Percentiles rank a stretch among this genome's conserved stretches.
Conservation (phyloP, 2,329 filamentous ascomycete genomes). For the Fusarium sp. region DNA sequence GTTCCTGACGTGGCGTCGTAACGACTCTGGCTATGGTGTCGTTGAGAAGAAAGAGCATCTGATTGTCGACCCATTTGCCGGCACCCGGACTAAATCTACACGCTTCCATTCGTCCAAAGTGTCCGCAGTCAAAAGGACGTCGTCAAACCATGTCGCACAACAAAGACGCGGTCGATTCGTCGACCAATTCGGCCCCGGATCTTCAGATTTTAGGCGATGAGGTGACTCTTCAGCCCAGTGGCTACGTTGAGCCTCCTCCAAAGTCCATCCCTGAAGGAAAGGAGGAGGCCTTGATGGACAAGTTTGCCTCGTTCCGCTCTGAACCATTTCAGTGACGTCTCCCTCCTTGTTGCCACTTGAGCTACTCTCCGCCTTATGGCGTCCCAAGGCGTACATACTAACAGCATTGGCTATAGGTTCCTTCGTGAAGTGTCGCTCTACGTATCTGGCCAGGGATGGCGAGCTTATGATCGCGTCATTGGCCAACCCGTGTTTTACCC, state of each 20-base stretch:
- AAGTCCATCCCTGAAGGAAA: constrained; percentile 61
- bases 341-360: not conserved
- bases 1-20: constrained; percentile 21
- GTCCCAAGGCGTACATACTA: not conserved
- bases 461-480: constrained; percentile 89
- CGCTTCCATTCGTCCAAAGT: constrained; percentile 18
- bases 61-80: constrained; percentile 30
- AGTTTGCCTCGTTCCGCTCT: constrained; percentile 87
- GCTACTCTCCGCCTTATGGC: not conserved
- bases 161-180: constrained; percentile 47
- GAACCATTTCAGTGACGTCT: constrained; percentile 69
- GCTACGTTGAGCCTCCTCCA: constrained; percentile 66
- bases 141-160: constrained; percentile 47
- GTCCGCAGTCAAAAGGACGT: constrained; percentile 5
- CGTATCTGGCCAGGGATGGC: constrained; percentile 94
- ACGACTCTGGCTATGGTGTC: constrained; percentile 36
- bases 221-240: constrained; percentile 80
- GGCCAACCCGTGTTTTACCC: constrained; percentile 94
- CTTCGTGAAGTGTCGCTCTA: constrained; percentile 94
- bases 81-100: constrained; percentile 12
- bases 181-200: constrained; percentile 72
- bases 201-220: constrained; percentile 81
- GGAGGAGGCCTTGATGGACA: constrained; percentile 79
- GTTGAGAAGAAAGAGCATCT: constrained; percentile 30
- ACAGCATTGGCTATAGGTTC: constrained; percentile 68